Evolutionary conservation across 768 basidiomycete genomes (phyloP).

Genomic region (Boletus speciosus): DNA sequence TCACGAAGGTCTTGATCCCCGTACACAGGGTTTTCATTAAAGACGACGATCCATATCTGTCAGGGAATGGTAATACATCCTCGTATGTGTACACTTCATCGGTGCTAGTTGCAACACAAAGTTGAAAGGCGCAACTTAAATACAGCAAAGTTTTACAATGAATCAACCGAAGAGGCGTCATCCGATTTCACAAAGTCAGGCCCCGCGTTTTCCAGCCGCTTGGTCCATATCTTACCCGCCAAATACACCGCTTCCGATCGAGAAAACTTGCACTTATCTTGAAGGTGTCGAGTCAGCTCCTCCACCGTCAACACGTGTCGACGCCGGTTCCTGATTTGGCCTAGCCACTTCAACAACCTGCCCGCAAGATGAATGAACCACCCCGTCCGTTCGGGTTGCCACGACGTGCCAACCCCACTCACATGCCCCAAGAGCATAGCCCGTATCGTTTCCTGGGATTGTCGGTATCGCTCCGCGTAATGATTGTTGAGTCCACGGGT

Average conservation of each 20-base stretch:
- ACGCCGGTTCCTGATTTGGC: conserved; percentile 11
- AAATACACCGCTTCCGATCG: conserved; percentile 19
- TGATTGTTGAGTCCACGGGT: conserved; percentile 24
- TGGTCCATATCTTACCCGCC: conserved; percentile 23
- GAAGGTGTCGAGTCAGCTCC: conserved; percentile 22
- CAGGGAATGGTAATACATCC: conserved; percentile 1
- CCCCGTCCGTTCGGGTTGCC: conserved; percentile 19
- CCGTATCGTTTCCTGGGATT: conserved; percentile 30
- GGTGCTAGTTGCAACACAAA: conserved; percentile 4
- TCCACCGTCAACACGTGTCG: conserved; percentile 15
- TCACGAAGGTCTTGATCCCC: conserved; percentile 9
- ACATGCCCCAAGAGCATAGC: conserved; percentile 20
- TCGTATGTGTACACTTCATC: background rate
- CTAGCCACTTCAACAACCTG: conserved; percentile 18
- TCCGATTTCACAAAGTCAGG: conserved; percentile 26
- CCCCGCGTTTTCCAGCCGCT: conserved; percentile 16
- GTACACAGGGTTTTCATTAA: background rate
- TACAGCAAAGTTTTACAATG: background rate
- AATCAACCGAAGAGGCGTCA: conserved; percentile 12
- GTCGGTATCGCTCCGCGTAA: conserved; percentile 28
- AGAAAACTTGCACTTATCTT: conserved; percentile 23
- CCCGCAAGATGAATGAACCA: conserved; percentile 27
- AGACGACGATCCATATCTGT: background rate
- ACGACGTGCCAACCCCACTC: conserved; percentile 9
- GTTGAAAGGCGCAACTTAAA: background rate